These are phyloP conservation scores for Penicillium mononematosum DNA, from an alignment of 495 filamentous ascomycete species.

Conservation along the genomic window DNA sequence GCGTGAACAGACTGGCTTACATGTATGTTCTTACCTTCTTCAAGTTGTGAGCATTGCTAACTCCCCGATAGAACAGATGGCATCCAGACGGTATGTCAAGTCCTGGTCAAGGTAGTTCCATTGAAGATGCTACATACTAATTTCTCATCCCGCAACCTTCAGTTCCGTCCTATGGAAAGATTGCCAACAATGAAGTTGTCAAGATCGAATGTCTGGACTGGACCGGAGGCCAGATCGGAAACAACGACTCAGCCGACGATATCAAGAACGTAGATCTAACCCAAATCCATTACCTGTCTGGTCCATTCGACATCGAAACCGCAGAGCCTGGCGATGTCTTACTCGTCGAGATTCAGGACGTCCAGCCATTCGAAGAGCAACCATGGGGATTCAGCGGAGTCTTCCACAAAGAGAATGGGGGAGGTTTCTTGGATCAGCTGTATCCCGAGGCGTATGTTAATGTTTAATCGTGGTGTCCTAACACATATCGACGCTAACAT, in stretches of 20 bases:
- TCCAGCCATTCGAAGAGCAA: conserved; percentile 81
- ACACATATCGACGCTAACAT: neutral
- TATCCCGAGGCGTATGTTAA: conserved; percentile 72
- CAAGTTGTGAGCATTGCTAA: neutral
- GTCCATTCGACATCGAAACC: conserved; percentile 85
- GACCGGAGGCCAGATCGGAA: conserved; percentile 82
- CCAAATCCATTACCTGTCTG: conserved; percentile 81
- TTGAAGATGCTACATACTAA: neutral
- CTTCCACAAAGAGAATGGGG: conserved; percentile 80
- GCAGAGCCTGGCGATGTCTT: conserved; percentile 87
- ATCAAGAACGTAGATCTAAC: conserved; percentile 83
- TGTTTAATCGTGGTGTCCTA: neutral
- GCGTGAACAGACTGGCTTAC: conserved; percentile 67
- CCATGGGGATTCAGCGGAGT: conserved; percentile 94
- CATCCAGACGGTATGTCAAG: conserved; percentile 74
- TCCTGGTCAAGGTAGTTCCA: neutral
- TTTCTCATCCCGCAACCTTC: conserved; percentile 5
- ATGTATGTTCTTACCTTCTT: conserved; percentile 53
- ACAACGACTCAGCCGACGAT: conserved; percentile 89
- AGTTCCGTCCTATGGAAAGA: conserved; percentile 76
- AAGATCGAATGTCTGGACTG: conserved; percentile 96
- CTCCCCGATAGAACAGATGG: conserved; percentile 72
- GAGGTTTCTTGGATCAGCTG: conserved; percentile 86
- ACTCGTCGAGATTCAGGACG: conserved; percentile 91
- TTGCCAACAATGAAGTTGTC: conserved; percentile 83